A percentile compares a stretch with the other conserved stretches of the same genome.
Evolutionary conservation across 2,329 filamentous ascomycete genomes (phyloP).

Genomic region (Geoglossum cookeanum): DNA sequence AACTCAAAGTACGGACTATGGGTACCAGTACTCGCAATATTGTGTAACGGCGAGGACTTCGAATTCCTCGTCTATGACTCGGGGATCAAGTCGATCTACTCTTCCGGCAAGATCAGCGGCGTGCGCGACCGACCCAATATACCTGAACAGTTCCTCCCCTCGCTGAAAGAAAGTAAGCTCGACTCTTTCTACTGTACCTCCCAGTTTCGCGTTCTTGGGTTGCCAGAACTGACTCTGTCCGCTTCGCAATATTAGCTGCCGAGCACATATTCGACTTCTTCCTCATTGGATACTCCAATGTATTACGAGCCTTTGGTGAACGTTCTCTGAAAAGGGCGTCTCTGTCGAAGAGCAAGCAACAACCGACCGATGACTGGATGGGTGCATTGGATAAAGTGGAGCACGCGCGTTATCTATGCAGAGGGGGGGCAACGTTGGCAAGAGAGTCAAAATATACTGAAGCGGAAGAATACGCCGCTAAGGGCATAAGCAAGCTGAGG

Average conservation of each 20-base stretch:
- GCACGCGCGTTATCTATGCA: neutral
- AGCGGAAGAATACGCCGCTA: neutral
- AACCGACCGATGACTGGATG: neutral
- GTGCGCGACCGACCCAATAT: neutral
- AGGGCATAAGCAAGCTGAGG: neutral
- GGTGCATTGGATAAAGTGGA: neutral
- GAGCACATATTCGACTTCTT: neutral
- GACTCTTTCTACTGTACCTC: too few species aligned
- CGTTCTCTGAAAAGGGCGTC: neutral
- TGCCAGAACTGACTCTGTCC: neutral
- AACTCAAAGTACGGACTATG: neutral
- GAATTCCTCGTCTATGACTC: constrained; percentile 4
- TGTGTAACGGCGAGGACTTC: constrained; percentile 3
- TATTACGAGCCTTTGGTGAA: neutral
- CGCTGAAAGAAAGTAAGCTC: neutral
- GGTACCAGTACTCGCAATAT: constrained; percentile 5
- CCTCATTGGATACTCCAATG: neutral
- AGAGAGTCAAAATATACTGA: neutral
- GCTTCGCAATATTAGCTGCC: neutral
- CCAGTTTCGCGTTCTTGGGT: neutral
- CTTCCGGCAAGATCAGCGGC: neutral
- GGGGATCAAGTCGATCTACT: neutral
- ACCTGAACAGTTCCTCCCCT: neutral
- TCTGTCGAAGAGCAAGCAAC: neutral
- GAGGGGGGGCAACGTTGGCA: neutral